Evolutionary conservation across 192 early-diverging fungal genomes (phyloP).

Genomic region (Thamnidium elegans): DNA sequence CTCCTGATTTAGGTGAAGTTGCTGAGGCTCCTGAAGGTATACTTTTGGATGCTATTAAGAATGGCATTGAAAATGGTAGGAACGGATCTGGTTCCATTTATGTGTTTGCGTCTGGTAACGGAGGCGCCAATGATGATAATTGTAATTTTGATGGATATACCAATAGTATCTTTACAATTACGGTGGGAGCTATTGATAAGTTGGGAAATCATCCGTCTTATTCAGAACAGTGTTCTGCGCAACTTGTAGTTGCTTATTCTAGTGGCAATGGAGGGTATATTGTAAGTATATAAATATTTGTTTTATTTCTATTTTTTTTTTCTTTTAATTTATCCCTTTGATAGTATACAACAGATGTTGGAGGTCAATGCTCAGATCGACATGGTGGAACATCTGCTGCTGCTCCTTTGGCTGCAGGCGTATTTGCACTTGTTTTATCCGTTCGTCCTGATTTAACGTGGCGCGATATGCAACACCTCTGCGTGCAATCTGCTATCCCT

Average conservation of each 20-base stretch:
- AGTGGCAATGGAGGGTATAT: slow-evolving; percentile 76
- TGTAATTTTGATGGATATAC: slow-evolving; percentile 98
- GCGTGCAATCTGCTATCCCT: slow-evolving; percentile 73
- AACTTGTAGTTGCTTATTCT: slow-evolving; percentile 85
- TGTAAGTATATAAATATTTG: slow-evolving; percentile 41
- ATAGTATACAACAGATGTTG: slow-evolving; percentile 86
- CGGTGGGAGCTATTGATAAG: slow-evolving; percentile 84
- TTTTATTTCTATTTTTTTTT: slow-evolving; percentile 9
- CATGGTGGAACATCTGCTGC: slow-evolving; percentile 97
- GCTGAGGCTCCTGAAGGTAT: slow-evolving; percentile 82
- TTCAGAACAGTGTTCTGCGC: slow-evolving; percentile 85
- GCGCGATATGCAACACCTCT: slow-evolving; percentile 90
- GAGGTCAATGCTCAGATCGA: slow-evolving; percentile 66
- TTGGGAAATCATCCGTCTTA: slow-evolving; percentile 77
- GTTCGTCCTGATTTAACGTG: slow-evolving; percentile 91
- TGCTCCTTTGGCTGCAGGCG: slow-evolving; percentile 88
- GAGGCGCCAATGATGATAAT: slow-evolving; percentile 77
- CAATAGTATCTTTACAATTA: slow-evolving; percentile 94
- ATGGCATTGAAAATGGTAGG: slow-evolving; percentile 84
- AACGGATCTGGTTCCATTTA: slow-evolving; percentile 83
- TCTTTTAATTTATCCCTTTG: not conserved
- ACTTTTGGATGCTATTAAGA: slow-evolving; percentile 80
- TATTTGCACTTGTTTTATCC: slow-evolving; percentile 83
- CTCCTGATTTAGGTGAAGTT: slow-evolving; percentile 80
- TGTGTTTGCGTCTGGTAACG: slow-evolving; percentile 95